phyloP scores from a whole-genome alignment of 257 asterid genomes.

The Scutellaria galericulata region DNA sequence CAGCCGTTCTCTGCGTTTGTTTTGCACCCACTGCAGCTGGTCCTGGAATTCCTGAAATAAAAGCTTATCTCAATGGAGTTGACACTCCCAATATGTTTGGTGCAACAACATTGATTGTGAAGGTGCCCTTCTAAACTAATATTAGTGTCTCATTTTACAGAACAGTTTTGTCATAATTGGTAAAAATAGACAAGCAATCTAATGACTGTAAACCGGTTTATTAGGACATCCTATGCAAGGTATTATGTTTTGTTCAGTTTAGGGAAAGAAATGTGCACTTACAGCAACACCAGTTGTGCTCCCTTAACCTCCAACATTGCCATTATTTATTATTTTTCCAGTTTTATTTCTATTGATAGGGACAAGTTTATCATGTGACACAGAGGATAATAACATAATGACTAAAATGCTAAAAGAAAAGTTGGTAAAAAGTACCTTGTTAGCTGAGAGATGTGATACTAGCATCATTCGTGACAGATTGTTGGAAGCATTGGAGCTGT shows the following conservation, averaged over 20 bases:
- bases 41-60: conserved; percentile 92
- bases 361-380: not conserved
- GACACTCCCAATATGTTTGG: conserved; percentile 93
- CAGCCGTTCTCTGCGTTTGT: conserved; percentile 71
- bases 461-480: conserved; percentile 53
- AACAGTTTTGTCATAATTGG: not conserved
- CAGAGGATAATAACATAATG: not conserved
- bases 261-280: not conserved
- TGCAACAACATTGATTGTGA: conserved; percentile 76
- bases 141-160: conserved; percentile 21
- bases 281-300: not conserved
- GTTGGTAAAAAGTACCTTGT: conserved; percentile 26
- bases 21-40: conserved; percentile 98
- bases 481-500: conserved; percentile 95
- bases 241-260: not conserved
- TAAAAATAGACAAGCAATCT: conserved; percentile 27
- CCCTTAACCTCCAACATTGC: conserved; percentile 21
- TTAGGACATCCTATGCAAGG: not conserved
- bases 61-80: conserved; percentile 93
- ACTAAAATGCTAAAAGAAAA: conserved; percentile 21
- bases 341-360: not conserved
- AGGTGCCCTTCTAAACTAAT: conserved; percentile 48
- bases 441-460: conserved; percentile 30
- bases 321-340: not conserved
- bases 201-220: no score